Evolutionary conservation across 2,329 filamentous ascomycete species (phyloP), one percentile per base, ranked within the genome.

Genomic region (Helotiales sp.): DNA sequence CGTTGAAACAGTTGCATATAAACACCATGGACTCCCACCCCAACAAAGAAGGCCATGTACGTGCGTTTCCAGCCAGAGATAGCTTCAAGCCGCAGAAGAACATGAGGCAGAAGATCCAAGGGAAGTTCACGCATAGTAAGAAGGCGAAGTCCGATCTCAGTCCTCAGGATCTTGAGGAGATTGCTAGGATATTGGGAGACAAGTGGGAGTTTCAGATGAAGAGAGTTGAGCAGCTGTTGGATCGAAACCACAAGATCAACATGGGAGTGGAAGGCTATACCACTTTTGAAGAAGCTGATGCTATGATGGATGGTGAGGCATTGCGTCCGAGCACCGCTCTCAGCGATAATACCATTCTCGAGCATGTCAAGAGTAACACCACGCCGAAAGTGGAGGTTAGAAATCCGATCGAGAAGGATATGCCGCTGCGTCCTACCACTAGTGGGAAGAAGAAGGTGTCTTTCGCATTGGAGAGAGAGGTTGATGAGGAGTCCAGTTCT

Each of bases 1-100:
- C 86, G 2, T 79, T 90, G 58, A 83, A 84, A 51, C 65, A 66
- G n/a, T 67, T 73, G 58, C 59, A 81, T 77, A 62, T 50, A 9
- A 65, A 52, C 29, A 66, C 70, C 55, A 62, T 59, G 29, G 69
- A 71, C 9, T 50, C 55, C 19, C 53, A 51, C 13, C 52, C 54
- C 27, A 34, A 55, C 2, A 66, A 63, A 49, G 50, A 65, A 27
- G 65, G 65, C 36, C 55, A 60, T 29, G 36, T 9, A 19, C 36
- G n/a, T n/a, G 8, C 36, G 5, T 17, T 19, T 19, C n/a, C 36
- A 19, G n/a, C 9, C 10, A 38, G 15, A 10, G 36, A 40, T 22
- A 3, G 1, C 24, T 40, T 19, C 36, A 51, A 62, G 12, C 55
- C 68, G 6, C 69, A 68, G 30, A 60, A 49, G 24, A 67, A 67